Conservation (phyloP, 345 rosid species). For the Mercurialis annua region DNA sequence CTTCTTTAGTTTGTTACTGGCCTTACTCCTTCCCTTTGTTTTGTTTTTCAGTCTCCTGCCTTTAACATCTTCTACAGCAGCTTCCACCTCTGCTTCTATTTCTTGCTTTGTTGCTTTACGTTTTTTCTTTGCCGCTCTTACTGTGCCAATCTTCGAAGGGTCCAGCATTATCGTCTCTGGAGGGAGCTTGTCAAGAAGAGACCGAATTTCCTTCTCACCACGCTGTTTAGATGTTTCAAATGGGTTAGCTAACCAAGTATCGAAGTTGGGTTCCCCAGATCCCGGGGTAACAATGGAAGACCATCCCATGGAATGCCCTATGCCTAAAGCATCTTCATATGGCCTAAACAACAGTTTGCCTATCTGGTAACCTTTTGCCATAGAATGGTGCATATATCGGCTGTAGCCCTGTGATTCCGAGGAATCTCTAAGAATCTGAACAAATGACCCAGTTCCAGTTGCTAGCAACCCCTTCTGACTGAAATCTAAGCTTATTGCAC, state of each 20-base stretch:
- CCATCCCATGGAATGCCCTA: constrained; percentile 96
- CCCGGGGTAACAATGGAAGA: constrained; percentile 85
- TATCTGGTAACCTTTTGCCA: constrained; percentile 78
- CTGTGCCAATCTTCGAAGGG: constrained; percentile 81
- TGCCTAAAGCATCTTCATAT: constrained; percentile 77
- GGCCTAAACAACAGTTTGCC: constrained; percentile 72
- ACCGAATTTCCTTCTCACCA: constrained; percentile 76
- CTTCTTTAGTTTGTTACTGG: constrained; percentile 65
- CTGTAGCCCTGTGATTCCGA: constrained; percentile 54
- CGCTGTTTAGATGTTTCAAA: constrained; percentile 84
- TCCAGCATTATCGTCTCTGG: constrained; percentile 87
- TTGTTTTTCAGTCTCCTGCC: constrained; percentile 52
- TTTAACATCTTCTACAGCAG: constrained; percentile 58
- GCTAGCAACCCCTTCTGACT: constrained; percentile 95
- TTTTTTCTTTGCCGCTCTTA: constrained; percentile 49
- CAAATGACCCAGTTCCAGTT: constrained; percentile 65
- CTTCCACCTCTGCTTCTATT: constrained; percentile 62
- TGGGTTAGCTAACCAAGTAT: constrained; percentile 92
- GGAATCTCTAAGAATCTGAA: constrained; percentile 49
- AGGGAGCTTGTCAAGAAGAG: constrained; percentile 91
- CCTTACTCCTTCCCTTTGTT: constrained; percentile 82
- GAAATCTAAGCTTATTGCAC: constrained; percentile 71
- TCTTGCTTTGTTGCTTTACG: constrained; percentile 58
- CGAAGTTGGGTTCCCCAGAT: constrained; percentile 93
- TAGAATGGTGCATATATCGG: constrained; percentile 70